Evolutionary conservation across 768 basidiomycete species (phyloP).

Genomic region (Trametes elegans): DNA sequence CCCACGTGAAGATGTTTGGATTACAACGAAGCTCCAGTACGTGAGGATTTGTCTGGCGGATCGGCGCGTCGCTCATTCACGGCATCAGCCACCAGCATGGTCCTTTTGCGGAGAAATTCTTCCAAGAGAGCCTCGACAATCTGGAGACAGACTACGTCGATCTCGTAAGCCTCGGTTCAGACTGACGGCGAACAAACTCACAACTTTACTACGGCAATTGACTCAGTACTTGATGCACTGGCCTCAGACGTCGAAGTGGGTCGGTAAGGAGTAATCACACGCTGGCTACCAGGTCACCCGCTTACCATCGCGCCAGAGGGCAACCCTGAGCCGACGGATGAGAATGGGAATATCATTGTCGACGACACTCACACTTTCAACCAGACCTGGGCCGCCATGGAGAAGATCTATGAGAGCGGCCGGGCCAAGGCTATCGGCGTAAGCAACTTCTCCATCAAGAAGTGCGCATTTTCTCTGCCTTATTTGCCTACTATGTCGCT

Average conservation of each 20-base stretch:
- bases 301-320: slow-evolving; percentile 12
- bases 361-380: slow-evolving; percentile 31
- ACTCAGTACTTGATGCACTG: slow-evolving; percentile 50
- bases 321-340: slow-evolving; percentile 31
- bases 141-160: slow-evolving; percentile 33
- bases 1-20: slow-evolving; percentile 62
- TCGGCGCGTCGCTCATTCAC: too few species aligned
- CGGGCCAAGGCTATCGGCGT: slow-evolving; percentile 54
- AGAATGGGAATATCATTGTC: slow-evolving; percentile 32
- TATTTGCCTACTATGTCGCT: neutral
- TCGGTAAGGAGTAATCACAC: slow-evolving; percentile 25
- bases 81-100: slow-evolving; percentile 38
- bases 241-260: slow-evolving; percentile 39
- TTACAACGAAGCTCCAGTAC: slow-evolving; percentile 54
- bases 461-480: slow-evolving; percentile 33
- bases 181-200: neutral
- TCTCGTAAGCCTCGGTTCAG: slow-evolving; percentile 12
- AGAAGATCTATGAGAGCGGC: slow-evolving; percentile 45
- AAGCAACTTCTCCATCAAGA: slow-evolving; percentile 60
- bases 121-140: slow-evolving; percentile 30
- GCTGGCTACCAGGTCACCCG: neutral
- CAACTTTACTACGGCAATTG: neutral
- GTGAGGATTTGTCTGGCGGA: neutral
- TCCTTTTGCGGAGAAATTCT: slow-evolving; percentile 25
- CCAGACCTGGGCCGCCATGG: slow-evolving; percentile 50